Evolutionary conservation across 2,329 filamentous ascomycete genomes (phyloP), one percentile per base, ranked within the genome.

Genomic region (Penicillium sp.): DNA sequence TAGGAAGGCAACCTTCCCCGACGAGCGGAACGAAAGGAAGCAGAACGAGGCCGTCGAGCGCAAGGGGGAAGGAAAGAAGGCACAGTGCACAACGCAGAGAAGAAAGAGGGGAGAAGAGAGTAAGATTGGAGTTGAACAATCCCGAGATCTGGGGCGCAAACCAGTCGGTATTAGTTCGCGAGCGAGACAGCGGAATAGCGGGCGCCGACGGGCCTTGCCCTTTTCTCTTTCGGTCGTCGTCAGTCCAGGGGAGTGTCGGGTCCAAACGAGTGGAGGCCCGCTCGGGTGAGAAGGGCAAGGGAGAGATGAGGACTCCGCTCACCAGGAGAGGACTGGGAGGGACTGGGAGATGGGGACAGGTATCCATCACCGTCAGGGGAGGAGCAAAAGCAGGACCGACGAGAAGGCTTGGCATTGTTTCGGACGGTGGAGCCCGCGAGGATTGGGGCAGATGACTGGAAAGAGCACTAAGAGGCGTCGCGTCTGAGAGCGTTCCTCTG

Each of bases 361-460:
- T 13, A 54, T 37, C 35, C 33, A 40, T 28, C 35, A 24, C 10
- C 26, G 26, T 54, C 51, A 40, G 51, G 37, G 35, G 26, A 33
- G 38, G 53, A 56, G 15, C 24, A 45, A 26, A 45, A 26, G 38
- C 33, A 28, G 51, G 22, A n/a, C 26, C 26, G 12, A 38, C 53
- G 26, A 56, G 40, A 22, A 2, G 59, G 65, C 71, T 73, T 73
- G 71, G 71, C 71, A 61, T 58, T 57, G 59, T 66, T 65, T 66
- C 50, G 49, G 40, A 59, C 60, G 59, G 71, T 68, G 71, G 69
- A 70, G 38, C 40, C 58, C 58, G 22, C 30, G 8, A 26, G 26
- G 26, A 45, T 30, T 15, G 22, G 26, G 60, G 49, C 38, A 67
- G 26, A 61, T 58, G 61, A 57, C 54, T 57, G 54, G 56, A 40